Evolutionary conservation across 1,284 basidiomycete genomes (phyloP), one percentile per base, ranked within the genome.

Genomic region (Pterulicium gracile): DNA sequence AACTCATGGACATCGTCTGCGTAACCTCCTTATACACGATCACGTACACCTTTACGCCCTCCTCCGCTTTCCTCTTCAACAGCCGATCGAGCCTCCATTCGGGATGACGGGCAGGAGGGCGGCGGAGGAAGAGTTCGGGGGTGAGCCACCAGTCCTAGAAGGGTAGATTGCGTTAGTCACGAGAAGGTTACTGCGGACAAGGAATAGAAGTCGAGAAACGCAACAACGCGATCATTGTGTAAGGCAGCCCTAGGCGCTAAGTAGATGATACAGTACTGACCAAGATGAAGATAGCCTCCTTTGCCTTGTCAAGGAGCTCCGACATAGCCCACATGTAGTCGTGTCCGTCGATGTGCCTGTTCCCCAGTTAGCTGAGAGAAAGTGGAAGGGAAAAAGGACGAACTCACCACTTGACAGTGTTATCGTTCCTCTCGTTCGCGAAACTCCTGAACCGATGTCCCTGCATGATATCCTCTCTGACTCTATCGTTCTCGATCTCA

Each of bases 281-380:
- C 52, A 82, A 50, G 49, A 87, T 87, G 64, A 91, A 92, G 55
- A 92, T 92, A 35, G 67, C 77, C 58, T 87, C 81, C 51, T 69
- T 69, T 2, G 85, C 82, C 40, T 66, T 76, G 44, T 95, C 90
- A 19, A 96, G 72, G 60, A 94, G 71, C 65, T 93, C 90, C 2
- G 88, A 90, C 23, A 95, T 61, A 0, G 93, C 92, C 76, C 86
- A 95, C 73, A 96, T 88, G 62, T 94, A 96, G 66, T 96, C 89
- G 50, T 90, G 85, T 0, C 91, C 90, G 56, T 93, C 90, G 44
- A 93, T 75, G 58, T 91, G 88, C 82, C 84, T 85, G n/a, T n/a
- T n/a, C n/a, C n/a, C n/a, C n/a, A n/a, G n/a, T n/a, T n/a, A n/a
- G n/a, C n/a, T n/a, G n/a, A 46, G 10, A 41, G 12, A 42, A 15